Conservation (phyloP, 2,329 filamentous ascomycete species). For the Diplodia intermedia region DNA sequence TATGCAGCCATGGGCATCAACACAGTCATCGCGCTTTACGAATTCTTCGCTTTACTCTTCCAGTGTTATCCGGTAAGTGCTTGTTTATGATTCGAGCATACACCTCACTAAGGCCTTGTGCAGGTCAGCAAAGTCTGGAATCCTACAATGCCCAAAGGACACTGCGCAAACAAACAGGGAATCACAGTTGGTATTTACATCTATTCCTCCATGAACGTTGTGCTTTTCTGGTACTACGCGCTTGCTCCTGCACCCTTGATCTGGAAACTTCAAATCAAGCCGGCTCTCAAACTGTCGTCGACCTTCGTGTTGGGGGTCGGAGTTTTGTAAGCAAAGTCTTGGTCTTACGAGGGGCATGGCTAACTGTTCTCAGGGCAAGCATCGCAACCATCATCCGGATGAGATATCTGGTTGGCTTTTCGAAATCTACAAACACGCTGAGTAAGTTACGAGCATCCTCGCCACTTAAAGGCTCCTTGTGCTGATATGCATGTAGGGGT, state of each 20-base stretch:
- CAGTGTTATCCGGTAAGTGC: conserved; percentile 14
- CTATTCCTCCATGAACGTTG: conserved; percentile 1
- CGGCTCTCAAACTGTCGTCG: conserved; percentile 16
- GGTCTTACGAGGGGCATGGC: background rate
- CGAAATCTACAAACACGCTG: background rate
- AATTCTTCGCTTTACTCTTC: conserved; percentile 15
- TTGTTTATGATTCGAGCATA: no score
- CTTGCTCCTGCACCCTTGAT: conserved; percentile 17
- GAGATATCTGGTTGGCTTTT: background rate
- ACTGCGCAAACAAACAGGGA: background rate
- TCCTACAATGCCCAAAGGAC: background rate
- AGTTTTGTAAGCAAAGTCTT: background rate
- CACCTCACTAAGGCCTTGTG: background rate
- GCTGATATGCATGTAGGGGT: background rate
- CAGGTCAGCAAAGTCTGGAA: conserved; percentile 8
- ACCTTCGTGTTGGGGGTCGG: conserved; percentile 17
- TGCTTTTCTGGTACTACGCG: conserved; percentile 25
- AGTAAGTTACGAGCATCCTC: background rate
- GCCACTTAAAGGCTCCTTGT: background rate
- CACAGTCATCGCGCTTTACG: background rate
- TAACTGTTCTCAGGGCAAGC: conserved; percentile 10
- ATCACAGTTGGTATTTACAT: conserved; percentile 9
- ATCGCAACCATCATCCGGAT: conserved; percentile 20
- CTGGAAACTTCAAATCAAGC: conserved; percentile 19
- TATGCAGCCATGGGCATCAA: conserved; percentile 11